Conservation (phyloP, 2,329 filamentous ascomycete species). For the Knoxdaviesia proteae region DNA sequence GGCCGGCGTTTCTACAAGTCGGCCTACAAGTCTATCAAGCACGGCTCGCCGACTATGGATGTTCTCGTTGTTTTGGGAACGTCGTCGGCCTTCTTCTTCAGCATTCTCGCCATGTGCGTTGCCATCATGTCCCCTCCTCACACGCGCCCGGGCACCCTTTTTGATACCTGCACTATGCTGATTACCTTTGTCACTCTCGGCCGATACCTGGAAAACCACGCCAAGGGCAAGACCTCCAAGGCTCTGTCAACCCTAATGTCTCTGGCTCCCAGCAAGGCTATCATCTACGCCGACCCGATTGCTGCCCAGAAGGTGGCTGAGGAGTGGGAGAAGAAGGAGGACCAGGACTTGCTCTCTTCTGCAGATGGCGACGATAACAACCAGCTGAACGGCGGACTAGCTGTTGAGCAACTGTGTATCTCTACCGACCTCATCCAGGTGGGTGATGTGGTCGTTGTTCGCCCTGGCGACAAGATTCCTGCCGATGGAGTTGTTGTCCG, state of each 20-base stretch:
- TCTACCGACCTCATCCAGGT: constrained; percentile 89
- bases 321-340: constrained; percentile 32
- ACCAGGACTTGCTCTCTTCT: constrained; percentile 4
- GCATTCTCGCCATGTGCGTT: constrained; percentile 66
- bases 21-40: constrained; percentile 81
- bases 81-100: constrained; percentile 92
- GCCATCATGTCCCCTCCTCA: constrained; percentile 60
- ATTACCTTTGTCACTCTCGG: constrained; percentile 89
- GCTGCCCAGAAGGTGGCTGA: constrained; percentile 82
- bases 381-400: constrained; percentile 31
- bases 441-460: constrained; percentile 78
- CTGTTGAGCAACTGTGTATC: constrained; percentile 59
- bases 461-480: constrained; percentile 90
- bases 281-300: constrained; percentile 87
- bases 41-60: constrained; percentile 91
- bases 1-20: constrained; percentile 85
- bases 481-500: constrained; percentile 74
- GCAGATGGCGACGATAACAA: constrained; percentile 15
- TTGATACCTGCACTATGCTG: constrained; percentile 96
- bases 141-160: constrained; percentile 65
- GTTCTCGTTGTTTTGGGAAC: constrained; percentile 87
- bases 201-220: constrained; percentile 78
- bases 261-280: constrained; percentile 85
- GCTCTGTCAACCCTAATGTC: constrained; percentile 91
- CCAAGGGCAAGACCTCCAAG: constrained; percentile 90